Percentiles rank a stretch among this genome's conserved stretches.
phyloP scores from a whole-genome alignment of 805 yeast species.

The Saccharomycopsis malanga region DNA sequence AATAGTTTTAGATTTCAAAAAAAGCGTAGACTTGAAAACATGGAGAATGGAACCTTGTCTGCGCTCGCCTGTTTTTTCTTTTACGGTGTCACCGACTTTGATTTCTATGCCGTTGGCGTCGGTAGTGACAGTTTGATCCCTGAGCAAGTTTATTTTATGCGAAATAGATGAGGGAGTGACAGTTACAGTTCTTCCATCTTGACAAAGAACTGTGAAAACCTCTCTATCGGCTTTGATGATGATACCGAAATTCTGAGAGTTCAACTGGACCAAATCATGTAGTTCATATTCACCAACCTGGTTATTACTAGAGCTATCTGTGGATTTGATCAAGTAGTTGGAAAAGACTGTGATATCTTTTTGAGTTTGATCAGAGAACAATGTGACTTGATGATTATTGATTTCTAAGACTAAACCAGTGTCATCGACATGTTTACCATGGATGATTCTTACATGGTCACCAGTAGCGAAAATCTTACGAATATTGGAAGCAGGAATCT shows the following conservation, averaged over 20 bases:
- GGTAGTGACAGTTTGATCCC: conserved; percentile 76
- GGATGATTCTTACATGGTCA: conserved; percentile 89
- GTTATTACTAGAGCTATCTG: conserved; percentile 76
- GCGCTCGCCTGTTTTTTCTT: conserved; percentile 74
- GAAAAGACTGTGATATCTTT: conserved; percentile 90
- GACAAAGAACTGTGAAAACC: conserved; percentile 67
- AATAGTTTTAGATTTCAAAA: conserved; percentile 72
- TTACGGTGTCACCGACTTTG: conserved; percentile 87
- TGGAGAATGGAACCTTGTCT: conserved; percentile 86
- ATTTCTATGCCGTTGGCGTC: conserved; percentile 82
- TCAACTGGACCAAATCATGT: conserved; percentile 84
- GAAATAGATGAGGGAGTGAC: conserved; percentile 79
- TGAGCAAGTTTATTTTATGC: conserved; percentile 56
- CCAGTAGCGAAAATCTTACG: conserved; percentile 85
- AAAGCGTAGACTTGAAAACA: conserved; percentile 71
- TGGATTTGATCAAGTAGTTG: conserved; percentile 80
- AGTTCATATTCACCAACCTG: conserved; percentile 73
- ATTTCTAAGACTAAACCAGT: conserved; percentile 89
- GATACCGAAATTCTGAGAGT: conserved; percentile 81
- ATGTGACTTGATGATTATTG: conserved; percentile 77
- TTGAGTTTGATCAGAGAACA: conserved; percentile 82
- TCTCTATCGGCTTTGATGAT: conserved; percentile 87
- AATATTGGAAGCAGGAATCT: conserved; percentile 73
- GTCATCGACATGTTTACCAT: conserved; percentile 88
- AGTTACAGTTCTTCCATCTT: conserved; percentile 69